Evolutionary conservation across 768 basidiomycete genomes (phyloP).

Genomic region (Collybiopsis luxurians): DNA sequence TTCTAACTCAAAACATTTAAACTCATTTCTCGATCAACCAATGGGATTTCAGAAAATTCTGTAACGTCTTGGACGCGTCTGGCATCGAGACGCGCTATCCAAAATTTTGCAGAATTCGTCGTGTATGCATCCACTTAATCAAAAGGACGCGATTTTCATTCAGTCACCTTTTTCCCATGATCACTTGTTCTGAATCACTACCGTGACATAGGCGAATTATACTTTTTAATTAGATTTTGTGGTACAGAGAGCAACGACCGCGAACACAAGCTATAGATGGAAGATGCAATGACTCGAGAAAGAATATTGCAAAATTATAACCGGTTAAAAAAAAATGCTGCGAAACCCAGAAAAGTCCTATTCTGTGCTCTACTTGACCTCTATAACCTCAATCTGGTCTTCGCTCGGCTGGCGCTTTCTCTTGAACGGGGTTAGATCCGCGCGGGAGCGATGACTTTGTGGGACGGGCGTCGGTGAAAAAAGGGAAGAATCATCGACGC

Average conservation of each 20-base stretch:
- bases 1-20: too few species aligned
- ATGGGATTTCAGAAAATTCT: background rate
- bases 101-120: background rate
- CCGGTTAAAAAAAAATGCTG: too few species aligned
- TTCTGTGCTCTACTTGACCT: background rate
- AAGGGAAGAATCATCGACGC: background rate
- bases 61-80: background rate
- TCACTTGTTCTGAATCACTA: too few species aligned
- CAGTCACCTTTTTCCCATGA: background rate
- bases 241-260: too few species aligned
- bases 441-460: background rate
- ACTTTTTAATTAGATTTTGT: too few species aligned
- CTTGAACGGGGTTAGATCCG: background rate
- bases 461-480: background rate
- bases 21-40: slow-evolving; percentile 3
- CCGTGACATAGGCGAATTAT: too few species aligned
- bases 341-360: background rate
- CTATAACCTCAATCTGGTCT: background rate
- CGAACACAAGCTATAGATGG: too few species aligned
- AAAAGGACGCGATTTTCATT: background rate
- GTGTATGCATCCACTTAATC: background rate
- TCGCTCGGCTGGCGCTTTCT: slow-evolving; percentile 2
- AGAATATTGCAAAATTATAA: too few species aligned
- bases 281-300: too few species aligned
- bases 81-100: background rate